Base-by-base conservation (phyloP, 352 stramenopile genomes). In the Halophytophthora batemanensis region DNA sequence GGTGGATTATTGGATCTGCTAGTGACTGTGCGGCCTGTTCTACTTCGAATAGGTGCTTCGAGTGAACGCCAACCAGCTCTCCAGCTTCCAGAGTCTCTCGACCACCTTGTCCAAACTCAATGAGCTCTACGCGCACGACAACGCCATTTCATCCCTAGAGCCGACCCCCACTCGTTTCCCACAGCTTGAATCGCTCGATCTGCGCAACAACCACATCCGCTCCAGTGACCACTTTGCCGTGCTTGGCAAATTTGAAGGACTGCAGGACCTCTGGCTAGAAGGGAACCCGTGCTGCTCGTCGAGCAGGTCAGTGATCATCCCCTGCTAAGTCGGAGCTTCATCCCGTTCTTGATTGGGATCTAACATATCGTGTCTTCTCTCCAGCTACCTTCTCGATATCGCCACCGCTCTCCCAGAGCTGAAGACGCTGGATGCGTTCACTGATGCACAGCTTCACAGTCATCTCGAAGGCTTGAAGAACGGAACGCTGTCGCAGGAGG, bases 71-170 rank as follows among this genome's bases (percentile, higher is more conserved):
- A 86, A 87, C 42, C 57, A 71, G 13, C 48, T 87, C 38, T 55
- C 59, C 15, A 55, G 68, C 18, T 64, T 87, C 12, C 45, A 81
- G 13, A 77, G 61, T 15, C 49, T 84, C 28, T 25, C 61, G 1
- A 53, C 59, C 15, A 52, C 66, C 14, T 46, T 86, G 12, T 48
- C 58, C 3, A 74, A 68, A 21, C 57, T 90, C 0, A 87, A 75
- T 43, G 80, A 90, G 45, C 53, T 90, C n/a, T 87, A 90, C 33
- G 40, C 79, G 3, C 70, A 88, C 14, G 59, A 82, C 53, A 88
- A 89, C 38, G 12, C 35, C 10, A 59, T 89, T 31, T 37, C 37
- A 7, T 61, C 85, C 37, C 25, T 86, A 6, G 53, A 57, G 1
- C 15, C 42, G 3, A 40, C 79, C 11, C 54, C 68, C 3, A 57